Conservation (phyloP, 73 alveolate species). For the Paramecium octaurelia region DNA sequence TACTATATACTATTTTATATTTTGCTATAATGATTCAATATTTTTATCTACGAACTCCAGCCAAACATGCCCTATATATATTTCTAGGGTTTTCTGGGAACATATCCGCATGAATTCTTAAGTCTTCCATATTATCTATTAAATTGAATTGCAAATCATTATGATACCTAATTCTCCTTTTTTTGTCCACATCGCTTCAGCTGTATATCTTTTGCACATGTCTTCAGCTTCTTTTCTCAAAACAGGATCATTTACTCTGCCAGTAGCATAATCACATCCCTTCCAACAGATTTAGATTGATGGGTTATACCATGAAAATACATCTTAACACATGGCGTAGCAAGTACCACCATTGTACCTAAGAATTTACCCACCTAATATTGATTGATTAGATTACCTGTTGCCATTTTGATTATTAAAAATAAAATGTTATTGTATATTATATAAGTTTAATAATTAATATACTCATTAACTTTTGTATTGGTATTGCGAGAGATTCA, state of each 20-base stretch:
- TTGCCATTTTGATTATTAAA: neutral
- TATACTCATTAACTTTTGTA: neutral
- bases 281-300: slow-evolving; percentile 73
- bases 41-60: slow-evolving; percentile 88
- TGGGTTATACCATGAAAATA: slow-evolving; percentile 64
- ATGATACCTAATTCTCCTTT: slow-evolving; percentile 65
- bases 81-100: slow-evolving; percentile 77
- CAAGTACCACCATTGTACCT: slow-evolving; percentile 59
- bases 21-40: slow-evolving; percentile 66
- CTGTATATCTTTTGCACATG: slow-evolving; percentile 89
- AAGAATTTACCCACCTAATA: neutral
- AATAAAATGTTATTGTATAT: neutral
- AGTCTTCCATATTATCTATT: slow-evolving; percentile 74
- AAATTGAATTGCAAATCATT: neutral
- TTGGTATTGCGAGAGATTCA: neutral
- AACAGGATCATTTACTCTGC: slow-evolving; percentile 77
- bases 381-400: neutral
- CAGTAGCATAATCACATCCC: slow-evolving; percentile 87
- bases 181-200: slow-evolving; percentile 66
- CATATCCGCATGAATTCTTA: slow-evolving; percentile 83
- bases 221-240: slow-evolving; percentile 79
- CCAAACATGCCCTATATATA: slow-evolving; percentile 86
- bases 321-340: slow-evolving; percentile 60
- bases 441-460: neutral
- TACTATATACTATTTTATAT: neutral